Percentiles rank a stretch among this genome's conserved stretches.
These are phyloP conservation scores for Trypanosoma conorhini DNA, from an alignment of 208 protist genomes.

Conservation along the genomic window DNA sequence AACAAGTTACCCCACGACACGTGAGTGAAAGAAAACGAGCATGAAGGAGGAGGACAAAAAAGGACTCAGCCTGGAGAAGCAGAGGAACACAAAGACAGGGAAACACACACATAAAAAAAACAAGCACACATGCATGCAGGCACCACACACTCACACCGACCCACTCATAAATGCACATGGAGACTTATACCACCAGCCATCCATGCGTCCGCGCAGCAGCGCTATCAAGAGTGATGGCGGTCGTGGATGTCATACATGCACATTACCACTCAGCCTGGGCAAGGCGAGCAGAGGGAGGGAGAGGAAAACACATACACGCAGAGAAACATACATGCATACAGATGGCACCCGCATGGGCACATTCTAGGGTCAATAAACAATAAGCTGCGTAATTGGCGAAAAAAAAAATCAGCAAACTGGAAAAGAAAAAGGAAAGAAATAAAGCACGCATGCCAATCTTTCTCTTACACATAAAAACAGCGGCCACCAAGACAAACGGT, in stretches of 20 bases:
- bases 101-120: slow-evolving; percentile 6
- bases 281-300: background rate
- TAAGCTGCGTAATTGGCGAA: too few species aligned
- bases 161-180: background rate
- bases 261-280: too few species aligned
- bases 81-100: background rate
- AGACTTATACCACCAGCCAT: background rate
- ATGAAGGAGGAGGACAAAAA: slow-evolving; percentile 2
- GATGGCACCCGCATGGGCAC: too few species aligned
- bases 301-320: slow-evolving; percentile 6
- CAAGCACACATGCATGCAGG: background rate
- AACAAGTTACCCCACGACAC: too few species aligned
- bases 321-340: slow-evolving; percentile 2
- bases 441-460: too few species aligned
- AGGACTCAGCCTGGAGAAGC: background rate
- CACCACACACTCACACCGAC: background rate
- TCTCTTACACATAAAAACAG: too few species aligned
- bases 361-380: too few species aligned
- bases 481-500: too few species aligned
- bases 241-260: background rate
- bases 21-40: too few species aligned
- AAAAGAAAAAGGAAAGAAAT: too few species aligned
- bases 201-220: too few species aligned
- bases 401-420: too few species aligned
- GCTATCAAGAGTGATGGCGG: background rate